Base-by-base conservation (phyloP, 2,329 filamentous ascomycete species). In the Colletotrichum eremochloae region DNA sequence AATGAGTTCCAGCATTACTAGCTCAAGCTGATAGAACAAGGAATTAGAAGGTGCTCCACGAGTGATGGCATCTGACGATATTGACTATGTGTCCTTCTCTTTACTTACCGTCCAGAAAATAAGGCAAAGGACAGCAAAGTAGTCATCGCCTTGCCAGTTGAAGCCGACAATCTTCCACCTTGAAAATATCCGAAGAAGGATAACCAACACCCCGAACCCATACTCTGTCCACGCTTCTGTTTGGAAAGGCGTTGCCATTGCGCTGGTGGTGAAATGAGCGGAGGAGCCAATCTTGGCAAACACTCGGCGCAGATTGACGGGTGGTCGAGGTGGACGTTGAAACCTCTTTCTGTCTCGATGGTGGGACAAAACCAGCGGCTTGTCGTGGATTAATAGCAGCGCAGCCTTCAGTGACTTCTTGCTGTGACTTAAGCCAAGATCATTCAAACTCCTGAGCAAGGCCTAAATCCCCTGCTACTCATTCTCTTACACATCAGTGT, bases 171-270 rank as follows among this genome's bases (percentile, higher is more conserved):
- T 74, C 64, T 79, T 83, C 75, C 79, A 79, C 44, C 84, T 76
- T 2, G 82, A 80, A 71, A 80, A 81, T 69, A 83, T 81, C 18
- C 84, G 81, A 6, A 82, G 69, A 2, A 84, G 72, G 4, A 86
- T 72, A 3, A 85, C 74, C 9, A 79, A 1, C 2, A 80, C 73
- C 2, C 84, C 84, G 38, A 86, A 75, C 1, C 77, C 80, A 60
- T 84, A 85, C 67, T 86, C 84, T 20, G 78, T 77, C 84, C 84
- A 86, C 11, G 82, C 82, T 74, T 85, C 84, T 2, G 76, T 79
- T 69, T 83, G 81, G 67, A 85, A 85, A 3, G 83, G 82, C 5
- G 81, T 83, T n/a, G 79, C 78, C 14, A 74, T 52, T 76, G 78
- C 79, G 52, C 38, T 62, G 9, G 15, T 11, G 15, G 29, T 38